Evolutionary conservation across 768 basidiomycete genomes (phyloP), one percentile per base, ranked within the genome.

Genomic region (Tephrocybe sp.): DNA sequence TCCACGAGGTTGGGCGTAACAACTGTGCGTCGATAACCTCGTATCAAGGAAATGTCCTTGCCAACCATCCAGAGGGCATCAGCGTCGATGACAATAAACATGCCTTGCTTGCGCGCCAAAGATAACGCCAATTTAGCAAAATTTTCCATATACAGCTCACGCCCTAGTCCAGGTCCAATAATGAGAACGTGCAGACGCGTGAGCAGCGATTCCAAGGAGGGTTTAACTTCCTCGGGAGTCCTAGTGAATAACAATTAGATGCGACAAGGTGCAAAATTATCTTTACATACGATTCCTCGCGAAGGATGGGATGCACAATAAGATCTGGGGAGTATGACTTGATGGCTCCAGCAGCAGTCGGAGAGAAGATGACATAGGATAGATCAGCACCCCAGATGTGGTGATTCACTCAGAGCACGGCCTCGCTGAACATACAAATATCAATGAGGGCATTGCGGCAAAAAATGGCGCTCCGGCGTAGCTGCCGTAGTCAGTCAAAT

Each of bases 381-480:
- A 98, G 76, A 68, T 98, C 96, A 43, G 87, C 91, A 31, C 95
- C 95, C 90, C 91, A 17, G 16, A 17, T 41, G 33, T 20, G 40
- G 45, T 34, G 32, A 13, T n/a, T n/a, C n/a, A n/a, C n/a, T n/a
- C n/a, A n/a, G n/a, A n/a, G n/a, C n/a, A n/a, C n/a, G n/a, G n/a
- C n/a, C n/a, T n/a, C n/a, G n/a, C n/a, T n/a, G 4, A 32, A 74
- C 75, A 49, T 61, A 92, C 92, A 64, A 97, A 78, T 57, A 92
- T 81, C 56, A 96, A 77, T 1, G 94, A 89, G 3, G 95, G 86
- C 60, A 97, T 92, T 32, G 92, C 85, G 4, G 94, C 89, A 65
- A 98, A 98, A 77, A 85, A 99, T 0, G 97, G 97, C 16, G 97
- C 97, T 13, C 97, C 97, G 0, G 95, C 91, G 68, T 98, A 98